Evolutionary conservation across 495 filamentous ascomycete genomes (phyloP), one percentile per base, ranked within the genome.

Genomic region (Zalerion maritima): DNA sequence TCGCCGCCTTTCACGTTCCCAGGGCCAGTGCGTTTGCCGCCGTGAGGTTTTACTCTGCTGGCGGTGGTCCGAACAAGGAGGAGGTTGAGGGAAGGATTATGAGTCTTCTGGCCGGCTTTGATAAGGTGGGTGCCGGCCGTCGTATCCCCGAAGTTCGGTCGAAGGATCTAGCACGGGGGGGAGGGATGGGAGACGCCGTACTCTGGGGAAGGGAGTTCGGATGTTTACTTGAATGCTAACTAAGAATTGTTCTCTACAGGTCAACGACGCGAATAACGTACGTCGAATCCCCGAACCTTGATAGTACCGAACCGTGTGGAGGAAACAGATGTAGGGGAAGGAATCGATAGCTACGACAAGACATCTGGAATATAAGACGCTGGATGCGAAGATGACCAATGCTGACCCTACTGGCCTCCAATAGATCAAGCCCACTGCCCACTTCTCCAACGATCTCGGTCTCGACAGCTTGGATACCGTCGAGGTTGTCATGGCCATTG

Each of bases 401-500:
- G n/a, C n/a, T n/a, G n/a, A n/a, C n/a, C n/a, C 34, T 32, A 45
- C 43, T 53, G 21, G 53, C 28, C 22, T 26, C 8, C 15, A 31
- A 28, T 46, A 97, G 89, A 75, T 94, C 43, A 81, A 69, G 41
- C 62, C 66, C 25, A 64, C 58, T 23, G 78, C 89, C 17, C 82
- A 94, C 71, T 97, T 97, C 57, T 61, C 82, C 32, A 94, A 94
- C 49, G 89, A 97, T 60, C 73, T 97, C 26, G 91, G 84, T 34
- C 58, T 97, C 42, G 89, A 97, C 64, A 91, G 81, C 64, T 67
- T 97, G 54, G 89, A 97, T 53, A 94, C 86, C 28, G 89, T 97
- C 30, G 89, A 97, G 68, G 86, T 97, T 41, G 91, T 97, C 37
- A 97, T 97, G 89, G 89, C 89, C 38, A 94, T 97, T 60, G 89